These are phyloP conservation scores for Termitomyces bulborhizus DNA, from an alignment of 768 basidiomycete species.

Conservation along the genomic window DNA sequence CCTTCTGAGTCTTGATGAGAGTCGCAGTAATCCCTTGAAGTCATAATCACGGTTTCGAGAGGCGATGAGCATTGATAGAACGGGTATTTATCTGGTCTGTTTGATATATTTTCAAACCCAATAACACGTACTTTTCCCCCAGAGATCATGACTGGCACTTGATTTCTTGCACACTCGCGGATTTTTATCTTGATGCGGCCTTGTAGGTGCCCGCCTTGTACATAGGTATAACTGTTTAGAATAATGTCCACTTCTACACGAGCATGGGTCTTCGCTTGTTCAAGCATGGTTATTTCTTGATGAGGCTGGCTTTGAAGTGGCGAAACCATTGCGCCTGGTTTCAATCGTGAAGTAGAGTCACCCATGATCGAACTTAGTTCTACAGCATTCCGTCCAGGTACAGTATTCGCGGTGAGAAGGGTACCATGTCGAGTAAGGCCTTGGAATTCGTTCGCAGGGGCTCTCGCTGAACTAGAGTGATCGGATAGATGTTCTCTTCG, in stretches of 20 bases:
- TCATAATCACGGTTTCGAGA: constrained; percentile 44
- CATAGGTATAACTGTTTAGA: constrained; percentile 67
- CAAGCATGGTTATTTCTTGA: constrained; percentile 40
- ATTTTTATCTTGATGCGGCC: constrained; percentile 68
- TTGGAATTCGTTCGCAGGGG: neutral
- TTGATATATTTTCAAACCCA: constrained; percentile 72
- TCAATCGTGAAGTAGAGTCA: constrained; percentile 49
- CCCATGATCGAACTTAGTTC: constrained; percentile 63
- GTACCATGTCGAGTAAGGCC: neutral
- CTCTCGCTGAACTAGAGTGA: neutral
- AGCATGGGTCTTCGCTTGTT: constrained; percentile 67
- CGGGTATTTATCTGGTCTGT: constrained; percentile 56
- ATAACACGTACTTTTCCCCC: constrained; percentile 76
- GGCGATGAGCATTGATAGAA: constrained; percentile 74
- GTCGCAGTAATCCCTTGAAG: constrained; percentile 34
- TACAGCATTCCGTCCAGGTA: constrained; percentile 42
- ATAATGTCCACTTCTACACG: constrained; percentile 79
- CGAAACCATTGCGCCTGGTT: constrained; percentile 40
- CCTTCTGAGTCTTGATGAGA: constrained; percentile 53
- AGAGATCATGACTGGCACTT: constrained; percentile 55
- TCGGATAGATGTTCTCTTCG: neutral
- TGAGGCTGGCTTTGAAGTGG: constrained; percentile 15
- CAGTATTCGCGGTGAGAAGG: constrained; percentile 3
- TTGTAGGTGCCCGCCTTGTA: constrained; percentile 71
- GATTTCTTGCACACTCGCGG: constrained; percentile 46